Base-by-base conservation (phyloP, 2,329 filamentous ascomycete genomes). In the Neofusicoccum umdonicola region DNA sequence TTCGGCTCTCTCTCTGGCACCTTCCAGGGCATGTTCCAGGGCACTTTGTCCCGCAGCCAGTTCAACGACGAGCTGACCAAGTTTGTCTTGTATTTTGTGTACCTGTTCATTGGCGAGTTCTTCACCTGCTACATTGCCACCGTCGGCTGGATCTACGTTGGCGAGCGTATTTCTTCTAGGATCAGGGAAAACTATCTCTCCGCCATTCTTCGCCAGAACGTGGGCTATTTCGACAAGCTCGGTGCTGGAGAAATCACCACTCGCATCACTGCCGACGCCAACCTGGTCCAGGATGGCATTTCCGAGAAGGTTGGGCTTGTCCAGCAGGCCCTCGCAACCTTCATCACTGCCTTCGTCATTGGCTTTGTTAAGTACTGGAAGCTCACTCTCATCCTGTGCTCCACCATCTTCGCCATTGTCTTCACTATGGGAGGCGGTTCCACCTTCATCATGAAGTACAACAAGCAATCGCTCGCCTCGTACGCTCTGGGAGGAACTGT, bases 241-340 rank as follows among this genome's bases (percentile, higher is more conserved):
- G 94, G 93, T 60, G 90, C 93, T 39, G 93, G 94, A 65, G 95
- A 97, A 78, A 91, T 98, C 66, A 97, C 93, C 0, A 97, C 93
- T 1, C 89, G 93, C 68, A 97, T 97, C 70, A 98, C 94, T 0
- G 90, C 93, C 11, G 94, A 98, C 76, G 96, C 92, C 50, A 97
- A 97, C 72, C 82, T 96, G 62, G 89, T 98, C 63, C 94, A 97
- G 76, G 93, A 96, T 69, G 94, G 93, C 64, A 92, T 99, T 51
- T 73, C 74, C 0, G 74, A 76, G 48, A 78, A 76, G 65, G 73
- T 77, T 9, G 73, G 71, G 12, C 68, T 78, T 4, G 77, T 76
- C 54, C 66, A 76, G 13, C 69, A 71, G 6, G 72, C 69, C 7
- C 27, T 74, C 4, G 75, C 74, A 2, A 75, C 73, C 1, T 98